Conservation (phyloP, 805 yeast species). For the Tetrapisispora taiwanensis region DNA sequence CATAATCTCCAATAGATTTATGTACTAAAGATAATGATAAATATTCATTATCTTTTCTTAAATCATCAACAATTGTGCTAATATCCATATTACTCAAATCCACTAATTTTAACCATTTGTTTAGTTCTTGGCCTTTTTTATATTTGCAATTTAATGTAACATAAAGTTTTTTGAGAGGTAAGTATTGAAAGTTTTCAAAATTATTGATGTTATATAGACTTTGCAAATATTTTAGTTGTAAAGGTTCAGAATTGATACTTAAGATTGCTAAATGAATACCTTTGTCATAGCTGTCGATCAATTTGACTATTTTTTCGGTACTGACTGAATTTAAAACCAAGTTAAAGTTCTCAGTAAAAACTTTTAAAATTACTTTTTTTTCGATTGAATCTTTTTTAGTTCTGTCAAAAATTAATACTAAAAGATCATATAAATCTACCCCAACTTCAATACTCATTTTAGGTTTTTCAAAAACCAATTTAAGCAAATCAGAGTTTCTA, state of each 20-base stretch:
- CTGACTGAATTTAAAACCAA: conserved; percentile 5
- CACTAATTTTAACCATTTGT: conserved; percentile 11
- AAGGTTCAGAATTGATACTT: neutral
- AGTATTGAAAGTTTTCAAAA: neutral
- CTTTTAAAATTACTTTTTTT: neutral
- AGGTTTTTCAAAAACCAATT: neutral
- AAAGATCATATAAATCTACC: neutral
- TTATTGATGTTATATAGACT: conserved; percentile 5
- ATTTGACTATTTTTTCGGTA: conserved; percentile 4
- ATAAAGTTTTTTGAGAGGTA: conserved; percentile 9
- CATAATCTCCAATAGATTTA: conserved; percentile 9
- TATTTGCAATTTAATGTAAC: conserved; percentile 12
- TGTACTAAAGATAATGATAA: conserved; percentile 16
- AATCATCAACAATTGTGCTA: conserved; percentile 5
- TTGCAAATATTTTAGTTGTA: conserved; percentile 14
- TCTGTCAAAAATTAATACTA: neutral
- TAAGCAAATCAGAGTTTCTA: conserved; percentile 10
- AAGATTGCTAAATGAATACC: conserved; percentile 14
- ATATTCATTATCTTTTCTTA: conserved; percentile 9
- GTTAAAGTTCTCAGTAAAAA: conserved; percentile 12
- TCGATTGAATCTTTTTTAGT: conserved; percentile 1
- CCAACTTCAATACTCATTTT: conserved; percentile 6
- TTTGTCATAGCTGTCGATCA: conserved; percentile 13
- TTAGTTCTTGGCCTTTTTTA: conserved; percentile 6
- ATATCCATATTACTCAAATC: conserved; percentile 9